Evolutionary conservation across 78 protist species (phyloP).

Genomic region (Parvularia atlantis): DNA sequence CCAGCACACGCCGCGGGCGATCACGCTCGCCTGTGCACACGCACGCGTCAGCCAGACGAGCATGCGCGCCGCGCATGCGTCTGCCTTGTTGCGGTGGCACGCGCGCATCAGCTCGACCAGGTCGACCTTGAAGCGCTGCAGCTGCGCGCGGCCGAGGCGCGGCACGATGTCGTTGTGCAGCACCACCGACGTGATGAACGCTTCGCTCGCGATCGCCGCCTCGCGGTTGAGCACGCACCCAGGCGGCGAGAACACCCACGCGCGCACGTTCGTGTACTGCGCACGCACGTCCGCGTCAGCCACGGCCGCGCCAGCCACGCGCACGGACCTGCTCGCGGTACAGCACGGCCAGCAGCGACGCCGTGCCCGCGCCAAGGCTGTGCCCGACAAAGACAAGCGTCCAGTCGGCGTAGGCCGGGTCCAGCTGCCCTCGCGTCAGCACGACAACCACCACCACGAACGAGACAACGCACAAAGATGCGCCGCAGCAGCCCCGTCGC

Average conservation of each 20-base stretch:
- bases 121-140: too few species aligned
- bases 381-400: constrained; percentile 19
- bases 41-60: not conserved
- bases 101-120: not conserved
- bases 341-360: constrained; percentile 10
- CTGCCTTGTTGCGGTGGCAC: constrained; percentile 3
- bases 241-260: constrained; percentile 7
- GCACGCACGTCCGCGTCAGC: not conserved
- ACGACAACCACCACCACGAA: too few species aligned
- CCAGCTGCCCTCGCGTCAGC: too few species aligned
- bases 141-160: not conserved
- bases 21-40: too few species aligned
- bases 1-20: too few species aligned
- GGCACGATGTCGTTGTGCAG: constrained; percentile 18
- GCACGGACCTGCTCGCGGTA: too few species aligned
- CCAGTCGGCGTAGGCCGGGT: not conserved
- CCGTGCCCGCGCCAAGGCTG: constrained; percentile 37
- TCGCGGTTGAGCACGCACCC: not conserved
- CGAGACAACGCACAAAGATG: too few species aligned
- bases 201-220: not conserved
- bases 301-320: too few species aligned
- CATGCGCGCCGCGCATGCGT: not conserved
- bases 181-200: not conserved
- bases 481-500: not conserved
- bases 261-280: not conserved